phyloP scores from a whole-genome alignment of 2,329 filamentous ascomycete species.

The Fusarium graminum region DNA sequence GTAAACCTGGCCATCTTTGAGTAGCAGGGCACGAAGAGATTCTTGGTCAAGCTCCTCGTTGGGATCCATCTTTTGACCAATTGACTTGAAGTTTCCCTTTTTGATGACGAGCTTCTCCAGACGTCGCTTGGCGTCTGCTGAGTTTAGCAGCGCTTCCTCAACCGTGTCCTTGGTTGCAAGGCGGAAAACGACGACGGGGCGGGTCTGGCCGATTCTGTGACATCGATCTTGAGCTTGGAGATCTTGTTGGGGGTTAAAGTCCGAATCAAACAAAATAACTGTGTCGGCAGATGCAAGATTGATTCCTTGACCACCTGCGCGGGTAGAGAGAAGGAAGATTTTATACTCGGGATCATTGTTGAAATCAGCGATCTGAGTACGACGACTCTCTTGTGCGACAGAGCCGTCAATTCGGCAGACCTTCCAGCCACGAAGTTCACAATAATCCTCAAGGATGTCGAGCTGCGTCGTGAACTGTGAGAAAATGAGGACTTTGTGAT shows the following conservation, averaged over 20 bases:
- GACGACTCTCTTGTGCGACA: slow-evolving; percentile 79
- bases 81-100: slow-evolving; percentile 84
- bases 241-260: slow-evolving; percentile 98
- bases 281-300: slow-evolving; percentile 93
- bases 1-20: slow-evolving; percentile 79
- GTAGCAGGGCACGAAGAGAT: slow-evolving; percentile 70
- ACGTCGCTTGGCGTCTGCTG: slow-evolving; percentile 90
- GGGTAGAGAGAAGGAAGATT: slow-evolving; percentile 88
- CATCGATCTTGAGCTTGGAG: slow-evolving; percentile 95
- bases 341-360: slow-evolving; percentile 74
- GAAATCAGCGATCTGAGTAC: slow-evolving; percentile 79
- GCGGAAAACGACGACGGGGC: slow-evolving; percentile 92
- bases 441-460: slow-evolving; percentile 91
- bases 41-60: slow-evolving; percentile 71
- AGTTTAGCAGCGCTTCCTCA: slow-evolving; percentile 86
- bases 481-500: slow-evolving; percentile 95
- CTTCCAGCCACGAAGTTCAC: slow-evolving; percentile 82
- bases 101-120: slow-evolving; percentile 96
- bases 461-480: slow-evolving; percentile 96
- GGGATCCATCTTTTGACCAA: slow-evolving; percentile 71
- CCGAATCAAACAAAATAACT: slow-evolving; percentile 87
- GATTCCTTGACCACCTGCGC: slow-evolving; percentile 94
- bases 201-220: slow-evolving; percentile 93
- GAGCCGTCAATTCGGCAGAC: slow-evolving; percentile 92
- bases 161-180: slow-evolving; percentile 94